phyloP scores from a whole-genome alignment of 2,329 filamentous ascomycete species.

The Harringtonia aguacate region DNA sequence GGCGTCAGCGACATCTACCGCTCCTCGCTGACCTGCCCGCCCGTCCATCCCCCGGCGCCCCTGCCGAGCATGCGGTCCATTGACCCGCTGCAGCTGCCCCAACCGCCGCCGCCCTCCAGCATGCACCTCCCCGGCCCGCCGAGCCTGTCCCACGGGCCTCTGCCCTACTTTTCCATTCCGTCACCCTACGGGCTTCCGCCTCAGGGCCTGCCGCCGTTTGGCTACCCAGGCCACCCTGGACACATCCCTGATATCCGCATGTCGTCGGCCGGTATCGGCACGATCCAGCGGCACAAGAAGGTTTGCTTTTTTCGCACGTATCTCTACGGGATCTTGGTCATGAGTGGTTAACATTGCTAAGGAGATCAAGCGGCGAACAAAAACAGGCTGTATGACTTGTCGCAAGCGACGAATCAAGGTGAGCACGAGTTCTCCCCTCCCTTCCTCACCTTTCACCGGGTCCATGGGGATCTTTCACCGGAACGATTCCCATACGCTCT shows the following conservation, averaged over 20 bases:
- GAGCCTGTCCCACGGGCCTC: slow-evolving; percentile 20
- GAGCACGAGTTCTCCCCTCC: too few relatives aligned
- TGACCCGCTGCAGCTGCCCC: slow-evolving; percentile 11
- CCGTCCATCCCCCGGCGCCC: slow-evolving; percentile 8
- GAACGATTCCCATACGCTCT: too few relatives aligned
- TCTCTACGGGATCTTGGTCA: slow-evolving; percentile 11
- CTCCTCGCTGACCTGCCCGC: slow-evolving; percentile 6
- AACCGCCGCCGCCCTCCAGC: slow-evolving; percentile 2
- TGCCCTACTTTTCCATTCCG: slow-evolving; percentile 33
- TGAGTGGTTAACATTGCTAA: slow-evolving; percentile 15
- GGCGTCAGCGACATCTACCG: slow-evolving; percentile 13
- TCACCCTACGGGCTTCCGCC: slow-evolving; percentile 32
- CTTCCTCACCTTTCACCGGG: too few relatives aligned
- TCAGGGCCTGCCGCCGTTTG: slow-evolving; percentile 33
- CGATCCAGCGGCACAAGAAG: slow-evolving; percentile 39
- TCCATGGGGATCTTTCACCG: too few relatives aligned
- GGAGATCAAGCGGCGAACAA: slow-evolving; percentile 54
- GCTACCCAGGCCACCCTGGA: slow-evolving; percentile 16
- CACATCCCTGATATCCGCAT: slow-evolving; percentile 5
- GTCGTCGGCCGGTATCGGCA: slow-evolving; percentile 1
- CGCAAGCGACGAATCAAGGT: slow-evolving; percentile 54
- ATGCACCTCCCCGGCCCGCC: slow-evolving; percentile 20
- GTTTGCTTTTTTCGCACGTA: slow-evolving; percentile 27
- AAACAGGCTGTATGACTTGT: slow-evolving; percentile 53
- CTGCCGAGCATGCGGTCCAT: slow-evolving; percentile 18